These are phyloP conservation scores for Talaromyces nanjingensis DNA, from an alignment of 495 filamentous ascomycete species.

Conservation along the genomic window DNA sequence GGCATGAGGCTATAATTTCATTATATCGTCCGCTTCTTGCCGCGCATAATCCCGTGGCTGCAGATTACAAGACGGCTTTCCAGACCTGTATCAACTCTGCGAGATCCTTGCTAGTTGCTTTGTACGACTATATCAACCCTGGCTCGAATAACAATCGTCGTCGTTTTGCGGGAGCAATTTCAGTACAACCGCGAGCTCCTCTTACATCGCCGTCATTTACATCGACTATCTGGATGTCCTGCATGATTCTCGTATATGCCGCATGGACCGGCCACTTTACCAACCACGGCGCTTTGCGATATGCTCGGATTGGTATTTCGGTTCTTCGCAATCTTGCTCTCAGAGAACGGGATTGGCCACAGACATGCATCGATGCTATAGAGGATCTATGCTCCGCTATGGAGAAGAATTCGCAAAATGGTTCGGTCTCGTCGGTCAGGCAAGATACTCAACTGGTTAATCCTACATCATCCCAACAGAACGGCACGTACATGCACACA, in stretches of 20 bases:
- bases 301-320: slow-evolving; percentile 24
- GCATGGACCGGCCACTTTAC: slow-evolving; percentile 33
- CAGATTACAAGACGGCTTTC: slow-evolving; percentile 35
- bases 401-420: slow-evolving; percentile 10
- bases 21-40: slow-evolving; percentile 39
- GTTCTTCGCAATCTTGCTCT: slow-evolving; percentile 29
- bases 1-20: slow-evolving; percentile 39
- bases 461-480: not conserved
- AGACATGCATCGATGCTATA: slow-evolving; percentile 37
- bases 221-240: slow-evolving; percentile 44
- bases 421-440: not conserved
- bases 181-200: slow-evolving; percentile 14
- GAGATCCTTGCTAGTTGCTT: slow-evolving; percentile 27
- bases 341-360: slow-evolving; percentile 32
- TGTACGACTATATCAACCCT: slow-evolving; percentile 24
- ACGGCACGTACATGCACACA: not conserved
- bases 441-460: not conserved
- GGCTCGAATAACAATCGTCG: slow-evolving; percentile 1
- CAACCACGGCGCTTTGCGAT: slow-evolving; percentile 23
- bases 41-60: slow-evolving; percentile 19
- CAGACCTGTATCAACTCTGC: slow-evolving; percentile 39
- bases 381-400: slow-evolving; percentile 30
- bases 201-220: slow-evolving; percentile 42
- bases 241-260: slow-evolving; percentile 40
- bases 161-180: too few species aligned